Base-by-base conservation (phyloP, 2,329 filamentous ascomycete genomes). In the Fusarium incarnatum region DNA sequence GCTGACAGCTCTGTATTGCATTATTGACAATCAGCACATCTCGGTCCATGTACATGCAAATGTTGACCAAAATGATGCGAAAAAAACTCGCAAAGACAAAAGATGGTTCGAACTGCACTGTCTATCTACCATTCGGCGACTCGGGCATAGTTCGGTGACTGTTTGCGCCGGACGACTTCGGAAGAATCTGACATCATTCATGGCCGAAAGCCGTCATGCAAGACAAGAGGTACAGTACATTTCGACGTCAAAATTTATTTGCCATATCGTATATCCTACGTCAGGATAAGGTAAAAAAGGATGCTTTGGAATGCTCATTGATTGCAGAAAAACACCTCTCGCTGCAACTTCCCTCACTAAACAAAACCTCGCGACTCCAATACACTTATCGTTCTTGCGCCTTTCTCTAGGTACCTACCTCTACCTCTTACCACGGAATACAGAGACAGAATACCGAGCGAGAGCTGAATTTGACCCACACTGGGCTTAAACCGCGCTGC, bases 61-160 rank as follows among this genome's bases (percentile, higher is more conserved):
- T 34, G 20, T 18, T 32, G 40, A 45, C 13, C 55, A 59, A n/a
- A 16, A 27, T 40, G 41, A 25, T 57, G 25, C 49, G 8, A 23
- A 42, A 27, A 52, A 28, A 16, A 7, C 18, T 52, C 23, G 7
- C 30, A 41, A n/a, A 34, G 10, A 16, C 32, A 32, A 65, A 50
- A 22, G 25, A 44, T 54, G 50, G n/a, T 28, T 50, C 30, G 22
- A 53, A 44, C n/a, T 53, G 34, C 5, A 37, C 6, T 37, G 34
- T 37, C 34, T 37, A 25, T 34, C 23, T 37, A 56, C 41, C 53
- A 48, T 40, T 34, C 44, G 69, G 59, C 44, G 55, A 61, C 56
- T 75, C 64, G 77, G 77, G 63, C 73, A 76, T 78, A 76, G 73
- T 70, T 78, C 77, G 77, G 77, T 65, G 56, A 77, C 60, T 57